Evolutionary conservation across 1,139 yeast genomes (phyloP).

Genomic region (Blastobotrys capitulatus): DNA sequence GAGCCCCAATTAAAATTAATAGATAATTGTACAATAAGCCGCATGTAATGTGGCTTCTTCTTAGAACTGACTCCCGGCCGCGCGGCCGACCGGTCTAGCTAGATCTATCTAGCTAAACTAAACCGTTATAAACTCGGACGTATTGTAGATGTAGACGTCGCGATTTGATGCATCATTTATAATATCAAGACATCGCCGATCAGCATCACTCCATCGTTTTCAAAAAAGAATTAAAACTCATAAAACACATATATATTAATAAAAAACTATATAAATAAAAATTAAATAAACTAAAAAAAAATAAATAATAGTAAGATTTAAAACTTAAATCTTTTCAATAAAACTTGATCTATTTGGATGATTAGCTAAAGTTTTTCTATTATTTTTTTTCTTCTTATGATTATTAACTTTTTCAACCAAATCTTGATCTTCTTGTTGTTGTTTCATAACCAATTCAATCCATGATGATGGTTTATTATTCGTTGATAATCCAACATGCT

Average conservation of each 20-base stretch:
- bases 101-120: no score
- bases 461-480: background rate
- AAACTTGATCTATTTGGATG: background rate
- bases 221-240: no score
- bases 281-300: background rate
- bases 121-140: no score
- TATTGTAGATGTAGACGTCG: no score
- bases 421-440: background rate
- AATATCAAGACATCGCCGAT: no score
- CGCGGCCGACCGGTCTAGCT: no score
- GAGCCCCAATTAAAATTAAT: no score
- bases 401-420: background rate
- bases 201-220: no score
- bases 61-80: no score
- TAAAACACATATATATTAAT: background rate
- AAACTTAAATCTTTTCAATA: background rate
- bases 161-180: no score
- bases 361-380: background rate
- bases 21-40: no score
- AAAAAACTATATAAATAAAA: background rate
- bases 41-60: no score
- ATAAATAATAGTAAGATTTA: background rate
- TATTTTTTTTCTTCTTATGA: background rate
- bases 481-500: background rate
- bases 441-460: constrained; percentile 5